Evolutionary conservation across 208 protist genomes (phyloP), one percentile per base, ranked within the genome.

Genomic region (Wallacemonas sp.): DNA sequence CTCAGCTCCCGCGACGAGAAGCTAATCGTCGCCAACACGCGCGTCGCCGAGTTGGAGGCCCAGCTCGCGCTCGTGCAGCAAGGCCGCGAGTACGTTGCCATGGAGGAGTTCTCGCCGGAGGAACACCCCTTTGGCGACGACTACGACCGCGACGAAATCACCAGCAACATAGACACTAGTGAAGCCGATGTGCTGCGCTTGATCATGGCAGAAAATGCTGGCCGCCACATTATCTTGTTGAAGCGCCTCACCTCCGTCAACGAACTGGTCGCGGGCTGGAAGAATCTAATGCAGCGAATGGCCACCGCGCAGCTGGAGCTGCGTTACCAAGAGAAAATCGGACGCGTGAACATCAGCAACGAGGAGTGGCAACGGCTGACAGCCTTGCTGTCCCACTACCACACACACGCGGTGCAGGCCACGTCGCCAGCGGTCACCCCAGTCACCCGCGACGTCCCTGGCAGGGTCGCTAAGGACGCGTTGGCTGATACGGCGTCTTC

Each of bases 141-240:
- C 15, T 50, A 50, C 44, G 44, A 50, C 44, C 44, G 44, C 17
- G 44, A 50, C 22, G 44, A 50, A 50, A 50, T 50, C 10, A 50
- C 44, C 19, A 50, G 44, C 44, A 19, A 50, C 0, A 8, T 50
- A 13, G 44, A 22, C 44, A 22, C 0, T 10, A 50, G 0, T 10
- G 17, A 24, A 50, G 19, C 44, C 44, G 44, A 50, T 50, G 22
- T 22, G 8, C 10, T 50, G 44, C 44, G 19, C 8, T 19, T 50
- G 17, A 10, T 50, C 44, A 50, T 50, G 44, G 44, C 44, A 12
- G 44, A 50, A 22, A 24, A 12, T 12, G 44, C 44, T 10, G 44
- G 44, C 19, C 44, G 44, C 19, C 44, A 50, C 44, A 50, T 50
- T 50, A 50, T 50, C 22, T 8, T 26, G 9, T 10, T 50, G 15